These are phyloP conservation scores for Dysphania ambrosioides DNA, from an alignment of 148 eudicot genomes.

Conservation along the genomic window DNA sequence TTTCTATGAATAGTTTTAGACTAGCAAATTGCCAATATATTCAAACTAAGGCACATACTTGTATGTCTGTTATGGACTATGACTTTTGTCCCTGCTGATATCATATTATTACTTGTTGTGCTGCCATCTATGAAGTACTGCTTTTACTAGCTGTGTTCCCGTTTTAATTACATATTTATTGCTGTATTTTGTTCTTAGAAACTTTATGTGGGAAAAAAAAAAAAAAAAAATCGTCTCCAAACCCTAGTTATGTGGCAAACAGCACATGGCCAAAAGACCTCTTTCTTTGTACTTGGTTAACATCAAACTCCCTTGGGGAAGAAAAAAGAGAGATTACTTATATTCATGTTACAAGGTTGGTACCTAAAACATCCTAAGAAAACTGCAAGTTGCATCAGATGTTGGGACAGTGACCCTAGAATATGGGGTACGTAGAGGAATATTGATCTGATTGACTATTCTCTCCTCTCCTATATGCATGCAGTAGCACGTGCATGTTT, in stretches of 20 bases:
- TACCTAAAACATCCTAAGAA: constrained; percentile 1
- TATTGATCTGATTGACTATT: constrained; percentile 3
- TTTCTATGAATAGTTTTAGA: too few species aligned
- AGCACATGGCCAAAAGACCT: not conserved
- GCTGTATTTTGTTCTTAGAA: too few species aligned
- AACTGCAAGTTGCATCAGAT: not conserved
- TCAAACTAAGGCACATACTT: too few species aligned
- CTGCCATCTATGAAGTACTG: too few species aligned
- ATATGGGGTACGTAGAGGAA: constrained; percentile 15
- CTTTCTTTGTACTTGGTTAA: not conserved
- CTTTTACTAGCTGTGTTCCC: too few species aligned
- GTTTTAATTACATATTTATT: too few species aligned
- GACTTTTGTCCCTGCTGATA: too few species aligned
- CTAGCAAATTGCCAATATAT: too few species aligned
- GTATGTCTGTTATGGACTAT: too few species aligned
- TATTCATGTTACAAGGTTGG: not conserved
- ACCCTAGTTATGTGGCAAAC: not conserved
- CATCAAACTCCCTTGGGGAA: not conserved
- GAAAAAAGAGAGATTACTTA: not conserved
- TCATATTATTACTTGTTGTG: too few species aligned
- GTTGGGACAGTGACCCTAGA: constrained; percentile 9
- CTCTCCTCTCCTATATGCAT: not conserved
- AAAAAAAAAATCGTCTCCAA: too few species aligned
- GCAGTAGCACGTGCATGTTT: constrained; percentile 21
- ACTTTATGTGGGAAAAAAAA: too few species aligned